phyloP scores from a whole-genome alignment of 176 grass and related monocot species.

The Dactylis glomerata region DNA sequence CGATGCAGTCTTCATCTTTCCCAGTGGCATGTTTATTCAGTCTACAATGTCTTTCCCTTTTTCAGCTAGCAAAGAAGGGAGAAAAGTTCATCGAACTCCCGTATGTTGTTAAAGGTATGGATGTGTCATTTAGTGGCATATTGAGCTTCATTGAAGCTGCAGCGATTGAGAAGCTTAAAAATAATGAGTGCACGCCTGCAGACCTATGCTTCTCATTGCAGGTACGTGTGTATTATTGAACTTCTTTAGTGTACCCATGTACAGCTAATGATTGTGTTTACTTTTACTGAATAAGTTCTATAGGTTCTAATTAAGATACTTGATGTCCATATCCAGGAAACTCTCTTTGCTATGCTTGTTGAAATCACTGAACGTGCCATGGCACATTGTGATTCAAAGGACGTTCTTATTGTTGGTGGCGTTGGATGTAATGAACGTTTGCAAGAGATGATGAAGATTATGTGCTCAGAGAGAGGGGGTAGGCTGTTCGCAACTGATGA shows the following conservation, averaged over 20 bases:
- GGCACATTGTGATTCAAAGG: slow-evolving; percentile 86
- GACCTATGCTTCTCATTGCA: slow-evolving; percentile 96
- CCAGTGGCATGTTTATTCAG: slow-evolving; percentile 1
- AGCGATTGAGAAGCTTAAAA: slow-evolving; percentile 89
- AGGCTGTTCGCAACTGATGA: slow-evolving; percentile 87
- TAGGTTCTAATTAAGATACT: not conserved
- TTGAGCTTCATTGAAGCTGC: slow-evolving; percentile 92
- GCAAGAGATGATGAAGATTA: slow-evolving; percentile 92
- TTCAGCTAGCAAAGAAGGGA: slow-evolving; percentile 95
- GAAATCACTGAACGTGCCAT: slow-evolving; percentile 98
- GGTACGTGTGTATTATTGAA: slow-evolving; percentile 43
- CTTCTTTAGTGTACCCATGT: not conserved
- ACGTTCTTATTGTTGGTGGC: slow-evolving; percentile 93
- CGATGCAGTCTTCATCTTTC: not conserved
- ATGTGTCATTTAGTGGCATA: slow-evolving; percentile 99
- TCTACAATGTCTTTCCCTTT: slow-evolving; percentile 10
- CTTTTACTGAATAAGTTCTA: not conserved
- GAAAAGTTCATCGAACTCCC: slow-evolving; percentile 95
- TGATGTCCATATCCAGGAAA: slow-evolving; percentile 59
- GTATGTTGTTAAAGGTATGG: slow-evolving; percentile 97
- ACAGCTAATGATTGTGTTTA: not conserved
- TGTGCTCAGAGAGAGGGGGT: slow-evolving; percentile 88
- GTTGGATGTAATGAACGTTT: slow-evolving; percentile 87
- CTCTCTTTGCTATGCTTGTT: slow-evolving; percentile 91
- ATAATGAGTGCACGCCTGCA: slow-evolving; percentile 85